Conservation (phyloP, 2,329 filamentous ascomycete species). For the Coniochaeta pulveracea region DNA sequence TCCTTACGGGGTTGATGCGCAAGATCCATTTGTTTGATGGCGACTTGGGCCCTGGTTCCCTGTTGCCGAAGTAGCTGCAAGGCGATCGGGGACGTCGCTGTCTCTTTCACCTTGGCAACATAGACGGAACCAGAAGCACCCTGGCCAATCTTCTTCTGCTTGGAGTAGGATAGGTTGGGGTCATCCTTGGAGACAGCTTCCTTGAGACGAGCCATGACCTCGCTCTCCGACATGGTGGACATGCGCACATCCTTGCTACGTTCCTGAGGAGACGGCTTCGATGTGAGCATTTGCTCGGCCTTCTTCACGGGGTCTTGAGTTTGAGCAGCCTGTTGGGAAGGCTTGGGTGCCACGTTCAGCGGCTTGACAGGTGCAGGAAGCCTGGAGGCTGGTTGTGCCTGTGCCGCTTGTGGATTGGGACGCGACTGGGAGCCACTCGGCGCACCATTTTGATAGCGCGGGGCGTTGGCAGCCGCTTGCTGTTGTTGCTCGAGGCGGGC, state of each 20-base stretch:
- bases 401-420: constrained; percentile 29
- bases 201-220: constrained; percentile 93
- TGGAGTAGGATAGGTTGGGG: constrained; percentile 89
- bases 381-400: constrained; percentile 32
- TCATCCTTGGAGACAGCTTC: constrained; percentile 94
- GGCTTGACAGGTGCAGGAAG: constrained; percentile 62
- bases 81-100: constrained; percentile 69
- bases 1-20: constrained; percentile 96
- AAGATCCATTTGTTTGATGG: constrained; percentile 99
- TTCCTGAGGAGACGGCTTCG: constrained; percentile 62
- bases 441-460: constrained; percentile 47
- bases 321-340: constrained; percentile 20
- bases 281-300: constrained; percentile 77
- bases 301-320: constrained; percentile 66
- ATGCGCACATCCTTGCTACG: constrained; percentile 90
- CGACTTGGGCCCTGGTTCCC: constrained; percentile 76
- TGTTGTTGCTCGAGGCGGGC: constrained; percentile 35
- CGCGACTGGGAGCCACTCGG: constrained; percentile 37
- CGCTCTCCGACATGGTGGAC: constrained; percentile 94
- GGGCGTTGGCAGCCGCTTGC: constrained; percentile 26
- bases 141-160: constrained; percentile 99
- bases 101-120: constrained; percentile 89
- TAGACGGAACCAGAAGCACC: constrained; percentile 97
- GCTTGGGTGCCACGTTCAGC: constrained; percentile 65
- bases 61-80: constrained; percentile 68